Evolutionary conservation across 2,329 filamentous ascomycete genomes (phyloP).

Genomic region (Sclerotinia sclerotiorum): DNA sequence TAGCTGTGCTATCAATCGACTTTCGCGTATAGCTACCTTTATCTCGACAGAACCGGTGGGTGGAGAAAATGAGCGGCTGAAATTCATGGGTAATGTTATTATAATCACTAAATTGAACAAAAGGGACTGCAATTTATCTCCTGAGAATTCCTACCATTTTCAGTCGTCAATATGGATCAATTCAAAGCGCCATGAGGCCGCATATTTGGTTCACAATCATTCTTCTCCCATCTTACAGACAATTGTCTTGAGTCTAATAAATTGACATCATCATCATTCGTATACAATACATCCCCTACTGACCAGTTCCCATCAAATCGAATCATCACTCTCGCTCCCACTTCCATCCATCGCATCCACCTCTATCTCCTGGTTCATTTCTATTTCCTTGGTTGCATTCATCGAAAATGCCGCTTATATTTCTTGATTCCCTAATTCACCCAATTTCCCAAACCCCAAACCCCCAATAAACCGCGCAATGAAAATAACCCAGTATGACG

Average conservation of each 20-base stretch:
- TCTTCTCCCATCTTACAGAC: too few relatives aligned
- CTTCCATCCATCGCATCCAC: background rate
- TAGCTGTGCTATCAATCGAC: too few relatives aligned
- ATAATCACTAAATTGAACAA: too few relatives aligned
- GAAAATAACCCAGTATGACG: background rate
- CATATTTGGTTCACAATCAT: background rate
- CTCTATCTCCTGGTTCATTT: background rate
- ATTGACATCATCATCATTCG: conserved; percentile 13
- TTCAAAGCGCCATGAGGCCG: background rate
- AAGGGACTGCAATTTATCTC: too few relatives aligned
- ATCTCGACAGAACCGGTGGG: too few relatives aligned
- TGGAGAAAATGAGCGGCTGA: too few relatives aligned
- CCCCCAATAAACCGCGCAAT: conserved; percentile 5
- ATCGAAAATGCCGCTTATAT: background rate
- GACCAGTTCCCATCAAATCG: background rate
- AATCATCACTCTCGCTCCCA: background rate
- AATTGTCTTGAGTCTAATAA: background rate
- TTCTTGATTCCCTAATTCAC: too few relatives aligned
- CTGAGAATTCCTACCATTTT: too few relatives aligned
- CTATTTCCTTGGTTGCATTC: background rate
- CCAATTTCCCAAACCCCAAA: background rate
- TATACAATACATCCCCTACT: conserved; percentile 12
- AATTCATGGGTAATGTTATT: too few relatives aligned
- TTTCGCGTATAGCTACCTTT: too few relatives aligned
- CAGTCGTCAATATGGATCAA: background rate